Evolutionary conservation across 306 rosid genomes (phyloP).

Genomic region (Chamaecrista fasciculata): DNA sequence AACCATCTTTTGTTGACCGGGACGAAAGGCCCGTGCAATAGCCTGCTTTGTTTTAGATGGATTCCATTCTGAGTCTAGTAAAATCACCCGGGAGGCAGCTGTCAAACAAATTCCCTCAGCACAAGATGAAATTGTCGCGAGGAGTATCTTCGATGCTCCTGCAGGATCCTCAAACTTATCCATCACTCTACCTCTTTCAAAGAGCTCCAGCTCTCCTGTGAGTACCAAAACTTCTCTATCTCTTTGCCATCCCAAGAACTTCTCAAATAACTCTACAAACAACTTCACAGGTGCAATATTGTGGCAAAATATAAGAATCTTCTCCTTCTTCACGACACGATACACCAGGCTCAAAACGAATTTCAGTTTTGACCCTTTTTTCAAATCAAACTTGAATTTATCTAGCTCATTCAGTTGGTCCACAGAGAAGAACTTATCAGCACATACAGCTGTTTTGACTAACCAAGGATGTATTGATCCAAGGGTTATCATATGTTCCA

Average conservation of each 20-base stretch:
- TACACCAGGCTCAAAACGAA: constrained; percentile 85
- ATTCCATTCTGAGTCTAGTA: constrained; percentile 94
- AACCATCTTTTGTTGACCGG: constrained; percentile 85
- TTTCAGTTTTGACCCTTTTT: constrained; percentile 76
- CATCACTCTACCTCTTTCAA: constrained; percentile 87
- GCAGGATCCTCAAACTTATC: constrained; percentile 78
- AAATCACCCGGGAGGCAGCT: constrained; percentile 88
- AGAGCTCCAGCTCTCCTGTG: constrained; percentile 88
- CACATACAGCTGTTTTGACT: constrained; percentile 73
- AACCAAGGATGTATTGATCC: constrained; percentile 98
- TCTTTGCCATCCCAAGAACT: constrained; percentile 64
- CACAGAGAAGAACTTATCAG: constrained; percentile 53
- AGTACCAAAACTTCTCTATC: constrained; percentile 78
- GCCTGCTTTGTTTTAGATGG: constrained; percentile 98
- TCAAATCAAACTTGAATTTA: constrained; percentile 64
- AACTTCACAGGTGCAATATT: constrained; percentile 85
- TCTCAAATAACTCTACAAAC: constrained; percentile 72
- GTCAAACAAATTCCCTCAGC: constrained; percentile 97
- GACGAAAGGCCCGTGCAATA: constrained; percentile 88
- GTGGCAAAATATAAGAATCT: constrained; percentile 86
- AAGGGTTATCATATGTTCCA: constrained; percentile 89
- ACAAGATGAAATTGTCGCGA: constrained; percentile 94
- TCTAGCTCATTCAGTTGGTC: constrained; percentile 58
- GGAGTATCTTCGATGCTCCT: constrained; percentile 76
- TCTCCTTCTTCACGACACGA: constrained; percentile 71